These are phyloP conservation scores for Pseudonitzschia multiseries DNA, from an alignment of 108 stramenopile genomes.

Conservation along the genomic window DNA sequence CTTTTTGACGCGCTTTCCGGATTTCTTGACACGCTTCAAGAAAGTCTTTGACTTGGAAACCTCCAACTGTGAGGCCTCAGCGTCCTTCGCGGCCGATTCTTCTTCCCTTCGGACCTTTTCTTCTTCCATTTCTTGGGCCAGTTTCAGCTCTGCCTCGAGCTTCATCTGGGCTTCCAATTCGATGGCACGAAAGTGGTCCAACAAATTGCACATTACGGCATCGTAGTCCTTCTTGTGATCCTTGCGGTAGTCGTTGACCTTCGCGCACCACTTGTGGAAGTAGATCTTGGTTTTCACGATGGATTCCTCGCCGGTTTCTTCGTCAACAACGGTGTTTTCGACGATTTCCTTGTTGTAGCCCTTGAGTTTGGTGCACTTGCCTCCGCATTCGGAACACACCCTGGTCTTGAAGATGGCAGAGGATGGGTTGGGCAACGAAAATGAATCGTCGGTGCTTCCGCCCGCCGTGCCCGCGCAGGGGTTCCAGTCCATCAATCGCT, in stretches of 20 bases:
- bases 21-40: constrained; percentile 3
- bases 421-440: not conserved
- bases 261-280: not conserved
- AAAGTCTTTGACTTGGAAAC: not conserved
- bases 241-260: not conserved
- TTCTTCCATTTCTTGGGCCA: too few species aligned
- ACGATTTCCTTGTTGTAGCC: not conserved
- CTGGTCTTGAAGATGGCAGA: not conserved
- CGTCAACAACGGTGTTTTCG: not conserved
- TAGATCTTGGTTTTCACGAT: not conserved
- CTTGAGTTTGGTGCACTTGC: not conserved
- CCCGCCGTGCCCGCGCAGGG: too few species aligned
- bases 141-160: not conserved
- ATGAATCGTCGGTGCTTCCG: too few species aligned
- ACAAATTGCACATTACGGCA: not conserved
- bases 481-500: not conserved
- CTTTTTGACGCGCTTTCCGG: not conserved
- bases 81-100: not conserved
- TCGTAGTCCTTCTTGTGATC: not conserved
- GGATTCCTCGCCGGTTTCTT: not conserved
- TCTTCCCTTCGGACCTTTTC: not conserved
- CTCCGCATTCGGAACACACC: not conserved
- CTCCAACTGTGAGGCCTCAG: not conserved
- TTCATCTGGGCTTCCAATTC: constrained; percentile 3
- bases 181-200: constrained; percentile 3